Evolutionary conservation across 495 filamentous ascomycete genomes (phyloP).

Genomic region (Choiromyces venosus): DNA sequence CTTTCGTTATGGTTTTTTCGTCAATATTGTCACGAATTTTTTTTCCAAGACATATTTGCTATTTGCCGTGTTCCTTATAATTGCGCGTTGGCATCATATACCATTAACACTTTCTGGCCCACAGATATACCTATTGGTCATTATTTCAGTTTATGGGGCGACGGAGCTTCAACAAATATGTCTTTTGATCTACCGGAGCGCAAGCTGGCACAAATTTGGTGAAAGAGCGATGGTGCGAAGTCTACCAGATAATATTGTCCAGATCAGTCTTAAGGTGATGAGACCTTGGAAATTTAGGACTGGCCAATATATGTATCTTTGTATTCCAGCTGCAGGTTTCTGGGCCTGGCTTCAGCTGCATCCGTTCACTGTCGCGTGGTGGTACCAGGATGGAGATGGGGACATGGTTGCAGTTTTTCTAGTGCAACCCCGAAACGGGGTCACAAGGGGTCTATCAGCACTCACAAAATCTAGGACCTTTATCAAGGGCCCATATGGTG

Average conservation of each 20-base stretch:
- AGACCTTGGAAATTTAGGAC: constrained; percentile 40
- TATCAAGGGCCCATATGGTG: constrained; percentile 46
- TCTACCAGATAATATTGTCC: neutral
- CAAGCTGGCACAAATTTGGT: constrained; percentile 12
- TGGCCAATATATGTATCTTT: constrained; percentile 41
- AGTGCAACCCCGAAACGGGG: constrained; percentile 38
- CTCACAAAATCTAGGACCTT: too few relatives aligned
- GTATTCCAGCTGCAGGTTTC: constrained; percentile 34
- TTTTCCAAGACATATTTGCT: constrained; percentile 17
- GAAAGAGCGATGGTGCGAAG: constrained; percentile 13
- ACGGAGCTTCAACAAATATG: constrained; percentile 5
- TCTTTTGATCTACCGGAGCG: constrained; percentile 22
- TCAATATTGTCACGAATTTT: constrained; percentile 12
- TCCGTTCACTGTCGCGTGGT: constrained; percentile 44
- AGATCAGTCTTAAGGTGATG: constrained; percentile 33
- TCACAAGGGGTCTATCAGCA: constrained; percentile 40
- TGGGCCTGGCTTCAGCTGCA: constrained; percentile 41
- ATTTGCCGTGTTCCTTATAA: constrained; percentile 13
- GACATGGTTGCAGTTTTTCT: constrained; percentile 39
- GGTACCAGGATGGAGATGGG: constrained; percentile 38
- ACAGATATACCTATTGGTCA: constrained; percentile 19
- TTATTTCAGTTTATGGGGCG: constrained; percentile 9
- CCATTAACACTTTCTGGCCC: constrained; percentile 16
- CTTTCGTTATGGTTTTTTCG: constrained; percentile 18
- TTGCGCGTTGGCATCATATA: constrained; percentile 19